Conservation (phyloP, 108 stramenopile species). For the Pseudonitzschia delicatissima region DNA sequence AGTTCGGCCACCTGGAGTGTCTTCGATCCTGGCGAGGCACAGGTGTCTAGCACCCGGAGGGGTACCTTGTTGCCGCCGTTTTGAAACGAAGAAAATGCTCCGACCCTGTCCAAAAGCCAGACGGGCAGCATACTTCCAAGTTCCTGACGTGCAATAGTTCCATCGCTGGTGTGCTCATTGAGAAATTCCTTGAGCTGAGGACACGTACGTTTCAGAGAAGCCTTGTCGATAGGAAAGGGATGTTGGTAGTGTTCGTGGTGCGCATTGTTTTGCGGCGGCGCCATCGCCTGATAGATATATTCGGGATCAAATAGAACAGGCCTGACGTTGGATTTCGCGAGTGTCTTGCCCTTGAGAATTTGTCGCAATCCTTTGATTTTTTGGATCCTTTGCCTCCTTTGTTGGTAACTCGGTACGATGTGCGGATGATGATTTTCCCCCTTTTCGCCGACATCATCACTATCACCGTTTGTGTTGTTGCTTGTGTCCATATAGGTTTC, state of each 20-base stretch:
- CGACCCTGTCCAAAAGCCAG: conserved; percentile 28
- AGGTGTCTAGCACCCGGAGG: conserved; percentile 76
- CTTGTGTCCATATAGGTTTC: too few species aligned
- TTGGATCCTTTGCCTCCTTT: not conserved
- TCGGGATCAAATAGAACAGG: not conserved
- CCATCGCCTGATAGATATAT: conserved; percentile 10
- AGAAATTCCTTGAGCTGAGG: conserved; percentile 59
- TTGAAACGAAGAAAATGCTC: not conserved
- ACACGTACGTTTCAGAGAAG: conserved; percentile 27
- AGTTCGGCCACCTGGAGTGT: conserved; percentile 79
- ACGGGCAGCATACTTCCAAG: conserved; percentile 79
- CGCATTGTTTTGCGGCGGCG: not conserved
- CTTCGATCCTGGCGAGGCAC: conserved; percentile 85
- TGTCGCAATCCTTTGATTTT: not conserved
- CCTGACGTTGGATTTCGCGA: not conserved
- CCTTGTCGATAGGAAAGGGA: conserved; percentile 24
- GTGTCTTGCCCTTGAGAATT: not conserved
- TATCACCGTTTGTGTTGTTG: not conserved
- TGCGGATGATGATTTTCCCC: too few species aligned
- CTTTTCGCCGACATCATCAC: too few species aligned
- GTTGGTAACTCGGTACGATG: not conserved
- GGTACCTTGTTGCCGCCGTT: not conserved
- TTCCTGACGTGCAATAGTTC: conserved; percentile 74
- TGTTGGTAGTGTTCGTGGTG: not conserved
- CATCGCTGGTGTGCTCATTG: conserved; percentile 40